Evolutionary conservation across 176 grass and related monocot genomes (phyloP).

Genomic region (Areca catechu): DNA sequence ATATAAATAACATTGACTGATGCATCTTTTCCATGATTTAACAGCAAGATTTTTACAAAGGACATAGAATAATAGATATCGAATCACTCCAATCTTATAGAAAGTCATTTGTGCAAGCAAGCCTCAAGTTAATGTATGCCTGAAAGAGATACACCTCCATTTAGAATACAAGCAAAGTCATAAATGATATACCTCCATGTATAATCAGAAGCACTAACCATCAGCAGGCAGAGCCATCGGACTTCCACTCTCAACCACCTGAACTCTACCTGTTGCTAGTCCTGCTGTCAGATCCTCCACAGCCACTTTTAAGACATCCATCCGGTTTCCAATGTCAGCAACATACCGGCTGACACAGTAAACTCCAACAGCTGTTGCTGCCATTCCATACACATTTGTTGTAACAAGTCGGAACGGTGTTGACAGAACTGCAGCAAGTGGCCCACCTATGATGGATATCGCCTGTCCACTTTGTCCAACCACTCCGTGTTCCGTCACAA

Average conservation of each 20-base stretch:
- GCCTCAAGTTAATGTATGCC: no score
- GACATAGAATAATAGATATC: no score
- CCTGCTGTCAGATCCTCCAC: constrained; percentile 19
- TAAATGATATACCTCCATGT: no score
- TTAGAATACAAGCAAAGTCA: no score
- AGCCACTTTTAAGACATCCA: constrained; percentile 1
- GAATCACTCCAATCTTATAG: no score
- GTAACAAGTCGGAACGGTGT: constrained; percentile 15
- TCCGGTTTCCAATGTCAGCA: constrained; percentile 18
- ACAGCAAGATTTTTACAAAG: no score
- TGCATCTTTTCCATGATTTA: no score
- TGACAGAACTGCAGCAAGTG: constrained; percentile 16
- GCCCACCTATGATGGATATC: constrained; percentile 19
- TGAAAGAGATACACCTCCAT: no score
- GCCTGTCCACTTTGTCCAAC: constrained; percentile 59
- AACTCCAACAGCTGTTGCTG: constrained; percentile 12
- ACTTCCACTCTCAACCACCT: constrained; percentile 5
- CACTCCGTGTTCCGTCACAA: constrained; percentile 36
- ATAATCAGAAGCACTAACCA: no score
- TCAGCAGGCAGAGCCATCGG: background rate
- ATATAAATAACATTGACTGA: no score
- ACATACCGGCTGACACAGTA: constrained; percentile 20
- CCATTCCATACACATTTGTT: constrained; percentile 25
- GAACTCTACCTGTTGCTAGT: constrained; percentile 14
- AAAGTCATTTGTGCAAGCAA: no score